phyloP scores from a whole-genome alignment of 805 yeast genomes.

The Starmerella davenportii region DNA sequence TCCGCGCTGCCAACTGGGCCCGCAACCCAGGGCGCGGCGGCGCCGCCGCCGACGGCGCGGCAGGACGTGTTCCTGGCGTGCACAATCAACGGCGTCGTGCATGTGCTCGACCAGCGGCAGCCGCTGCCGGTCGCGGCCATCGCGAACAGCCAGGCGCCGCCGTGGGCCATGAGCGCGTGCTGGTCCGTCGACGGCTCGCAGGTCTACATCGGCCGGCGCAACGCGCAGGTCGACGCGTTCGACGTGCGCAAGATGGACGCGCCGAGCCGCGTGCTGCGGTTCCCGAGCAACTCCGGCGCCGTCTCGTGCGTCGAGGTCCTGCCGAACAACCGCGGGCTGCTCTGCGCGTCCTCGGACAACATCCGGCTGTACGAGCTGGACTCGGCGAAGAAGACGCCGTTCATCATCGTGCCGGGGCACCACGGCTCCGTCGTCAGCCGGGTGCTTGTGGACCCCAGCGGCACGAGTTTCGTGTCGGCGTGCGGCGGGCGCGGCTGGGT shows the following conservation, averaged over 20 bases:
- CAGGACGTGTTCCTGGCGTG: slow-evolving; percentile 48
- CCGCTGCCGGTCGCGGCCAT: slow-evolving; percentile 30
- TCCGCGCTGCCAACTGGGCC: background rate
- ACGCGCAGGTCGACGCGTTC: slow-evolving; percentile 55
- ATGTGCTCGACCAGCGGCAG: slow-evolving; percentile 64
- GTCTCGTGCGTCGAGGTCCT: slow-evolving; percentile 63
- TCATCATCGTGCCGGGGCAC: slow-evolving; percentile 85
- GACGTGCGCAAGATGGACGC: slow-evolving; percentile 25
- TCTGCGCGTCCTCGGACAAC: slow-evolving; percentile 84
- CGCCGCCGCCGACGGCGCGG: slow-evolving; percentile 1
- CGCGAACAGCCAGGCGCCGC: slow-evolving; percentile 55
- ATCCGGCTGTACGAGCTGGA: slow-evolving; percentile 65
- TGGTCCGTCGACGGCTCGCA: slow-evolving; percentile 76
- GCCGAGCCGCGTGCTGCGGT: slow-evolving; percentile 41
- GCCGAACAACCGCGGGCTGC: slow-evolving; percentile 61
- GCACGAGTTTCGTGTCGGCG: slow-evolving; percentile 72
- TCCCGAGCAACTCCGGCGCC: slow-evolving; percentile 82
- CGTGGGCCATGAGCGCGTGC: slow-evolving; percentile 75
- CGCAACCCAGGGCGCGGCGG: too few species aligned
- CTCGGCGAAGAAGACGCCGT: slow-evolving; percentile 35
- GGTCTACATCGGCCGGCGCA: slow-evolving; percentile 74
- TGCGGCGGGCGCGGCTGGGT: slow-evolving; percentile 96
- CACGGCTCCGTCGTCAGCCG: slow-evolving; percentile 79
- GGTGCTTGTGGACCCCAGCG: slow-evolving; percentile 67
- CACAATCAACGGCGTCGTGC: slow-evolving; percentile 63